Conservation (phyloP, 306 rosid genomes). For the Lupinus albus region DNA sequence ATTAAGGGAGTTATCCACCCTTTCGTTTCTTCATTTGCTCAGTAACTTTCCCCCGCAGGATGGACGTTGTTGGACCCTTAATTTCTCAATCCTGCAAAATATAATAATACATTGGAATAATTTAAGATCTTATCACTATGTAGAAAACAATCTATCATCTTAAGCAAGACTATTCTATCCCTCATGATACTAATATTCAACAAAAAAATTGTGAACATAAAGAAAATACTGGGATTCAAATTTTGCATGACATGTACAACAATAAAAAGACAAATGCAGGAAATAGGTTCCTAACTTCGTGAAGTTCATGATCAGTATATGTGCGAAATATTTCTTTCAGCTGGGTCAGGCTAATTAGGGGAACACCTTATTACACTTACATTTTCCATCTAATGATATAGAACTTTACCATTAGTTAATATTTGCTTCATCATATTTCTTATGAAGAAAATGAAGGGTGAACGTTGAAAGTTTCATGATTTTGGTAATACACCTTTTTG, state of each 20-base stretch:
- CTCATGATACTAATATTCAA: too few species aligned
- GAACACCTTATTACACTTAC: background rate
- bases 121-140: background rate
- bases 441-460: too few species aligned
- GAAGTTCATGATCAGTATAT: background rate
- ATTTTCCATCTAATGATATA: background rate
- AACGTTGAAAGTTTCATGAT: background rate
- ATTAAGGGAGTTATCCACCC: background rate
- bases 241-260: background rate
- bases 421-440: background rate
- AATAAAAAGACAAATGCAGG: background rate
- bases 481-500: constrained; percentile 1
- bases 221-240: too few species aligned
- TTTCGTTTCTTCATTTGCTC: background rate
- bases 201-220: too few species aligned
- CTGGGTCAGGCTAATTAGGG: background rate
- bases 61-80: background rate
- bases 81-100: background rate
- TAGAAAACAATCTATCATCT: background rate
- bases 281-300: background rate
- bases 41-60: background rate
- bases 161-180: too few species aligned
- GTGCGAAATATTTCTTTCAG: background rate
- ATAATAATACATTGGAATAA: background rate
- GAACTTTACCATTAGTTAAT: background rate